Evolutionary conservation across 2,329 filamentous ascomycete genomes (phyloP).

Genomic region (Xylaria sp.): DNA sequence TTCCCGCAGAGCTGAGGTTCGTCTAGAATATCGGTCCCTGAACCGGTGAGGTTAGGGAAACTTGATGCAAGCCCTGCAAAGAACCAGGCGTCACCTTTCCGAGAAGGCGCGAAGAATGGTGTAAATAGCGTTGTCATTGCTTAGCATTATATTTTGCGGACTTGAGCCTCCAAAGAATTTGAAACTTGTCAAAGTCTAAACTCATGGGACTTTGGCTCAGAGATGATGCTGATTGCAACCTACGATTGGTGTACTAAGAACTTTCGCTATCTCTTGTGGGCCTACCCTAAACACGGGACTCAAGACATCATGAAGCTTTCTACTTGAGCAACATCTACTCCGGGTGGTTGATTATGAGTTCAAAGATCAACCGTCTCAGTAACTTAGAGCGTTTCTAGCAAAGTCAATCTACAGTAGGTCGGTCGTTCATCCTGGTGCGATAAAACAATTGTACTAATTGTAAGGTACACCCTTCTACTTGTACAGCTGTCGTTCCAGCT

Average conservation of each 20-base stretch:
- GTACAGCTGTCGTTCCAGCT: not conserved
- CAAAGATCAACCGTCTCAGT: not conserved
- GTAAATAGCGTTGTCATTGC: conserved; percentile 34
- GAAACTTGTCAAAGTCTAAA: not conserved
- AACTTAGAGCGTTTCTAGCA: not conserved
- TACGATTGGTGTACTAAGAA: not conserved
- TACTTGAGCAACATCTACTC: not conserved
- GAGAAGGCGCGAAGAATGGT: conserved; percentile 38
- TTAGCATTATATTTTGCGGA: not conserved
- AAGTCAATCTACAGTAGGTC: not conserved
- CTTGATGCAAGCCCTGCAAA: conserved; percentile 65
- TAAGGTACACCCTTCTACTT: not conserved
- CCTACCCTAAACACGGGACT: conserved; percentile 1
- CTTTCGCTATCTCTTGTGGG: conserved; percentile 17
- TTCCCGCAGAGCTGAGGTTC: conserved; percentile 53
- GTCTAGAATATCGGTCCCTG: conserved; percentile 54
- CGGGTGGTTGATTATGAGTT: not conserved
- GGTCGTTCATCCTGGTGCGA: not conserved
- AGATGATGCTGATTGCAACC: not conserved
- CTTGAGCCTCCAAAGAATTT: not conserved
- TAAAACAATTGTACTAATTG: not conserved
- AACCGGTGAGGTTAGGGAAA: conserved; percentile 62
- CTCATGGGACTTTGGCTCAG: not conserved
- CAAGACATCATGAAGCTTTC: not conserved
- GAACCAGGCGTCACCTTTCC: conserved; percentile 59